Evolutionary conservation across 345 rosid genomes (phyloP), one percentile per base, ranked within the genome.

Genomic region (Mangifera indica): DNA sequence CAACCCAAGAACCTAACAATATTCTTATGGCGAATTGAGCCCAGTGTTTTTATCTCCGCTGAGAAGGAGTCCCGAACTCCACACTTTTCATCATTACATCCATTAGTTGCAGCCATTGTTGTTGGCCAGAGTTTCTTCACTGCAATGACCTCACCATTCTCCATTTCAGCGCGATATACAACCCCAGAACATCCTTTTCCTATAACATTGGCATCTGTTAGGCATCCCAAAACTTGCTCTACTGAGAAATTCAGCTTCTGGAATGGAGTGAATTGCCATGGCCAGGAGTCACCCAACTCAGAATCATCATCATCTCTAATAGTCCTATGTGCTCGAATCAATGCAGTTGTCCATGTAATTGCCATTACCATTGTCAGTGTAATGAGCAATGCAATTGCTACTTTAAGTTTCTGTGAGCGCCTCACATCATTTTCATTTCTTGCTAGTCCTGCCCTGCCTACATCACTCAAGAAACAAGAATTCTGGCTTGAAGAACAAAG

Each of bases 221-320:
- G 84, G 75, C 93, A 89, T 80, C 83, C 85, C 58, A 95, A 79
- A 49, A 95, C 75, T 74, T 91, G 93, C 70, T 95, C 99, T 15
- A 91, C 87, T 0, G 97, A 84, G 86, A 95, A 92, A 72, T 83
- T 91, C 57, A 95, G 80, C 88, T 92, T 95, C 85, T 92, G 99
- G 83, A 95, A 95, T 57, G 97, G 98, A 74, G 94, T 89, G 82
- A 92, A 89, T 62, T 92, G 93, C 99, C 99, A 95, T 20, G 91
- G 91, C 85, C 87, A 89, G 6, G 98, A 85, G 64, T 89, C 91
- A n/a, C 95, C 97, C 61, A 90, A 73, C 81, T 90, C 98, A 2
- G 97, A 92, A 61, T 87, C 93, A 29, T 88, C 88, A 7, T 81
- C 86, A 40, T 83, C 85, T 67, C 79, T 77, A 15, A 83, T 60